Base-by-base conservation (phyloP, 2,329 filamentous ascomycete species). In the Scleromitrula shiraiana region DNA sequence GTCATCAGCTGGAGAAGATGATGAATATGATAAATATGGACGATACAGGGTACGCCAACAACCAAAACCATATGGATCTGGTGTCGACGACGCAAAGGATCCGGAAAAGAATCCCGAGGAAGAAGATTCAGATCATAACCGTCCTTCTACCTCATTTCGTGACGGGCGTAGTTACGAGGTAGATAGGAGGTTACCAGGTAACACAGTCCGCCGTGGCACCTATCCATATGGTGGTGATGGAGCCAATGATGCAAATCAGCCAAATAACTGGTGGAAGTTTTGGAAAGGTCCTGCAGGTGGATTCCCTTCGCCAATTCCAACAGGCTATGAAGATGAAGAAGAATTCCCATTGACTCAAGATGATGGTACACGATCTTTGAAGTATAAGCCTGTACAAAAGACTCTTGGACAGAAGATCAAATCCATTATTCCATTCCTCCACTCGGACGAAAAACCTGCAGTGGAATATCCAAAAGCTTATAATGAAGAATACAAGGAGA, bases 201-300 rank as follows among this genome's bases (percentile, higher is more conserved):
- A 62, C 32, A 50, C 49, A 12, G 56, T 57, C 17, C 53, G 57
- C 7, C 38, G 46, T 22, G 47, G 41, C 12, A 50, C 49, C 23
- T 46, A 35, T 19, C 43, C 53, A n/a, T 52, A 57, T 44, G 56
- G 54, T 6, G 44, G 46, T 3, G 57, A 59, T 46, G 53, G 55
- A 32, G 26, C 50, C 12, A 49, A 50, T 27, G 51, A 58, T 43
- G 22, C 41, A 10, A 17, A 38, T 12, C 37, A 38, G 5, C 45
- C 47, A 7, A 48, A 49, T 27, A 53, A 49, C n/a, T 83, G 78
- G 70, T 83, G 76, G 68, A 66, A 83, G 51, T 83, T 83, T 50
- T 83, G 80, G 80, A 78, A 80, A 56, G 74, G 77, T 0, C 80
- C 80, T 0, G 65, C 73, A 2, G 80, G 80, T 20, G 76, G 75